phyloP scores from a whole-genome alignment of 257 asterid species.

The Verbascum thapsus region DNA sequence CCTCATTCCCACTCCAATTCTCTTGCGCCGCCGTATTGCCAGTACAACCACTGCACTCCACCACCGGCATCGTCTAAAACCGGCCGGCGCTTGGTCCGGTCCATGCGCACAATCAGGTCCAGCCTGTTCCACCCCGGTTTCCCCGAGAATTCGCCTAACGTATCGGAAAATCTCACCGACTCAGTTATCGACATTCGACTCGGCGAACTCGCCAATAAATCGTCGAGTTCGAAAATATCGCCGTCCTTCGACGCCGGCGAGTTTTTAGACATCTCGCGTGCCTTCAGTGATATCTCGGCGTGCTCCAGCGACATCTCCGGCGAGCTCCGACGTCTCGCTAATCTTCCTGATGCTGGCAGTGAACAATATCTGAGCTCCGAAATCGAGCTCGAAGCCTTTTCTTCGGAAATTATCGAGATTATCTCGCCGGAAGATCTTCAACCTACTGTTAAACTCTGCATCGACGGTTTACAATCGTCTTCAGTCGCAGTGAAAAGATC shows the following conservation, averaged over 20 bases:
- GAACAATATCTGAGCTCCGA: slow-evolving; percentile 2
- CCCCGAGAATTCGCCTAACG: slow-evolving; percentile 22
- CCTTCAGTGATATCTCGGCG: slow-evolving; percentile 59
- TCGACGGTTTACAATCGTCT: slow-evolving; percentile 54
- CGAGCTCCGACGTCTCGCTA: slow-evolving; percentile 63
- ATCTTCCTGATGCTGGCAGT: slow-evolving; percentile 37
- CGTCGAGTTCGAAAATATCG: slow-evolving; percentile 23
- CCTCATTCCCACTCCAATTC: slow-evolving; percentile 24
- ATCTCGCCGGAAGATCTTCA: slow-evolving; percentile 69
- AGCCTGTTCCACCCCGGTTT: slow-evolving; percentile 36
- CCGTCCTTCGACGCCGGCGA: slow-evolving; percentile 26
- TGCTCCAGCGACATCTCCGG: slow-evolving; percentile 73
- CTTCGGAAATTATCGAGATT: slow-evolving; percentile 62
- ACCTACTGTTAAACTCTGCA: slow-evolving; percentile 59
- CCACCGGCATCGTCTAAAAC: slow-evolving; percentile 41
- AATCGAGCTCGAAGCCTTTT: slow-evolving; percentile 50
- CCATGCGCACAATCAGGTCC: slow-evolving; percentile 47
- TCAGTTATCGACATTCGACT: slow-evolving; percentile 56
- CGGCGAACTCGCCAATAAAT: slow-evolving; percentile 48
- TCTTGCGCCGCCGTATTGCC: slow-evolving; percentile 34
- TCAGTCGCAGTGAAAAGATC: slow-evolving; percentile 57
- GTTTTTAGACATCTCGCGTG: slow-evolving; percentile 44
- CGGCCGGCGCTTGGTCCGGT: slow-evolving; percentile 44
- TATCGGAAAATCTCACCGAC: slow-evolving; percentile 48
- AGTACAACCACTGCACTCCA: slow-evolving; percentile 48